These are phyloP conservation scores for Halophytophthora polymorphica DNA, from an alignment of 352 stramenopile species.

Conservation along the genomic window DNA sequence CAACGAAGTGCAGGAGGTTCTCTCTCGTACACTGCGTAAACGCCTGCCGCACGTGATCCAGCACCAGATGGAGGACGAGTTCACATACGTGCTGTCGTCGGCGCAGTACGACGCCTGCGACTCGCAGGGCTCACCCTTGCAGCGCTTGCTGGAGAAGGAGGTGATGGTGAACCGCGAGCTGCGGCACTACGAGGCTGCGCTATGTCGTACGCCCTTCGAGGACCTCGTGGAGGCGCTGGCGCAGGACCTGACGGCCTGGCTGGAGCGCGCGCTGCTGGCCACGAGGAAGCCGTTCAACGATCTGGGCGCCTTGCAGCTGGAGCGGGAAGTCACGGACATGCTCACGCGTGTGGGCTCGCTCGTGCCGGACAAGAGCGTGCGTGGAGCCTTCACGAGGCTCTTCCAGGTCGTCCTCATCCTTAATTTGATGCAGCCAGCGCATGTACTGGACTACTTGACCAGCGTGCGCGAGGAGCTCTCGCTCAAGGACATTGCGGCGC, in stretches of 20 bases:
- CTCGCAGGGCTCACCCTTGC: constrained; percentile 59
- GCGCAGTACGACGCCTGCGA: constrained; percentile 63
- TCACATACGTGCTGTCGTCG: constrained; percentile 66
- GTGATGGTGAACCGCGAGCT: constrained; percentile 67
- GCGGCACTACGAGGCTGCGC: constrained; percentile 50
- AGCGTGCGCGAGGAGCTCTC: constrained; percentile 49
- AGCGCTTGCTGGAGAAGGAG: constrained; percentile 61
- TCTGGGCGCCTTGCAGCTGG: constrained; percentile 71
- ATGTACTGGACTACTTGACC: constrained; percentile 68
- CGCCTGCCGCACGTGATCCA: constrained; percentile 44
- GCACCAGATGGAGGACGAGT: constrained; percentile 39
- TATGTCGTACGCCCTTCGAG: constrained; percentile 66
- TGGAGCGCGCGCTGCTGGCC: constrained; percentile 47
- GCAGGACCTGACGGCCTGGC: constrained; percentile 51
- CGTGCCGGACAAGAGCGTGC: constrained; percentile 54
- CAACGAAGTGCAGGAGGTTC: constrained; percentile 68
- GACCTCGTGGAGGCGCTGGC: constrained; percentile 60
- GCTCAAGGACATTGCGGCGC: constrained; percentile 42
- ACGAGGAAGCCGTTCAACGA: constrained; percentile 75
- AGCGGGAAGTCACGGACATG: constrained; percentile 69
- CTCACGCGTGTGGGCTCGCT: constrained; percentile 49
- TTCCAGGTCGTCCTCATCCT: constrained; percentile 80
- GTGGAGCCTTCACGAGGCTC: constrained; percentile 61
- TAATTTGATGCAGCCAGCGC: constrained; percentile 71
- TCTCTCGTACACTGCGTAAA: constrained; percentile 43